Conservation (phyloP, 805 yeast genomes). For the Wickerhamiella australiensis region DNA sequence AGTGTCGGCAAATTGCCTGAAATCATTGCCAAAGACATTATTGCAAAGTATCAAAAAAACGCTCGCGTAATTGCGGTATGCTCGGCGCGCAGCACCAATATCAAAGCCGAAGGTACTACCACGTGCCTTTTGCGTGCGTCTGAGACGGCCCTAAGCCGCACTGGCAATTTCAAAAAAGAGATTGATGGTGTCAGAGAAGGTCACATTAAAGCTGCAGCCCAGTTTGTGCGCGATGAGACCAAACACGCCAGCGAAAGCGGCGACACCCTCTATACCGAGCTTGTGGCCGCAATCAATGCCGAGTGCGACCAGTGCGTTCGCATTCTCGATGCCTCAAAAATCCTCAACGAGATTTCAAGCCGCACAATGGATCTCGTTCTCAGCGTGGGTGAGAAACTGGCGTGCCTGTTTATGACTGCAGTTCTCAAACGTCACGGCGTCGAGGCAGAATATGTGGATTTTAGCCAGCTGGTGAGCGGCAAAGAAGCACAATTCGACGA, state of each 20-base stretch:
- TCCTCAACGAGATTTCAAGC: slow-evolving; percentile 82
- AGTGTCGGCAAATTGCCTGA: slow-evolving; percentile 90
- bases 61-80: slow-evolving; percentile 84
- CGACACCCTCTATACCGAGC: slow-evolving; percentile 35
- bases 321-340: slow-evolving; percentile 72
- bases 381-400: slow-evolving; percentile 87
- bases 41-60: slow-evolving; percentile 41
- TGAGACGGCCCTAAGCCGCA: slow-evolving; percentile 35
- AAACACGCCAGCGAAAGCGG: not conserved
- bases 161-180: slow-evolving; percentile 36
- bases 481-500: slow-evolving; percentile 50
- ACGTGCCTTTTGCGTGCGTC: slow-evolving; percentile 76
- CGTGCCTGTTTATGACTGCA: slow-evolving; percentile 81
- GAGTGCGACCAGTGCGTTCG: slow-evolving; percentile 61
- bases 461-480: slow-evolving; percentile 35
- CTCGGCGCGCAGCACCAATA: slow-evolving; percentile 82
- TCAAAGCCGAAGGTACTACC: slow-evolving; percentile 93
- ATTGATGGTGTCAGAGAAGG: slow-evolving; percentile 63
- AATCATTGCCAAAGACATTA: slow-evolving; percentile 73
- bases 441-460: slow-evolving; percentile 64
- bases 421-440: slow-evolving; percentile 74
- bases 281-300: slow-evolving; percentile 45
- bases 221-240: slow-evolving; percentile 34
- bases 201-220: slow-evolving; percentile 62
- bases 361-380: slow-evolving; percentile 81